Conservation (phyloP, 2,329 filamentous ascomycete species). For the Tolypocladium guangdongense region DNA sequence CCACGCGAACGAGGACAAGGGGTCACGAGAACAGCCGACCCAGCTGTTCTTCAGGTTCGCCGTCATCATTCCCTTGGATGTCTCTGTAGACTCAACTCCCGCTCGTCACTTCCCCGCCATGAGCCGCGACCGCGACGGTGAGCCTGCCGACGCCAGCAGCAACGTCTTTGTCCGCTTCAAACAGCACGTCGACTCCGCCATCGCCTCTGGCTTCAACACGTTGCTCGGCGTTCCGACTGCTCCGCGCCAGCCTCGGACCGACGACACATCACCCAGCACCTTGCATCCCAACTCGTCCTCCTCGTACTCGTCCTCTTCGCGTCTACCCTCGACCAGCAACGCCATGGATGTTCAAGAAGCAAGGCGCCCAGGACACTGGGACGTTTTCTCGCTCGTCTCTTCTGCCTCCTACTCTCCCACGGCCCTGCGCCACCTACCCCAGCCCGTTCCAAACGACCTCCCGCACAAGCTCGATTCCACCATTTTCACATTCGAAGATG, state of each 20-base stretch:
- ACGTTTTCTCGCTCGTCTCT: conserved; percentile 12
- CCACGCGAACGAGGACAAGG: background rate
- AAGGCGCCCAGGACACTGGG: background rate
- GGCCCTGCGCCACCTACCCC: conserved; percentile 31
- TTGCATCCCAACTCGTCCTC: conserved; percentile 6
- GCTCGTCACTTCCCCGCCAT: conserved; percentile 2
- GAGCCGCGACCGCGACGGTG: conserved; percentile 10
- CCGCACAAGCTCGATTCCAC: conserved; percentile 23
- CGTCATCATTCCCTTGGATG: background rate
- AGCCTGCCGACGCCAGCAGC: conserved; percentile 3
- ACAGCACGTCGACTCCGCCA: conserved; percentile 24
- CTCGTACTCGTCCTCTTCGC: conserved; percentile 2
- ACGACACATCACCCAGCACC: background rate
- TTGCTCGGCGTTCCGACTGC: conserved; percentile 5
- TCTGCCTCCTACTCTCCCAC: conserved; percentile 18
- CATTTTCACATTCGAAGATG: conserved; percentile 42
- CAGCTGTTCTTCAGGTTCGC: background rate
- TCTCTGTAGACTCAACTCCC: background rate
- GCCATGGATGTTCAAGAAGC: conserved; percentile 1
- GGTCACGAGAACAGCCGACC: background rate
- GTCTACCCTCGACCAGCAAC: background rate
- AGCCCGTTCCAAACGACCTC: conserved; percentile 35
- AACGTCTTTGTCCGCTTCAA: conserved; percentile 9
- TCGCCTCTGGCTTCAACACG: conserved; percentile 16
- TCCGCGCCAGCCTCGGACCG: background rate